Conservation (phyloP, 768 basidiomycete species). For the Sporobolomyces roseus region DNA sequence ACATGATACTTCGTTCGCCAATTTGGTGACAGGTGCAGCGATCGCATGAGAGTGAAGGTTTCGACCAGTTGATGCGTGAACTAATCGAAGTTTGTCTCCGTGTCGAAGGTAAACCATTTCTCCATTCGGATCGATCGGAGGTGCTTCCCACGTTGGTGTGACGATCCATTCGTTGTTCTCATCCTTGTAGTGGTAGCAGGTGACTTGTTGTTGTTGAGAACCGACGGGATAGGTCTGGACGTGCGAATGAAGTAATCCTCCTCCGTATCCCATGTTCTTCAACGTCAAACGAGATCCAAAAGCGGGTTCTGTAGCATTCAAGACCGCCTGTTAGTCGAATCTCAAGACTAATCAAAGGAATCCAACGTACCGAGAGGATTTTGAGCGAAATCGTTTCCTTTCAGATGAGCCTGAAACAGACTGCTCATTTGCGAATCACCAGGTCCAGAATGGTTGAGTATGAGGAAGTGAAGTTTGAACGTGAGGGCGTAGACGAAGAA, state of each 20-base stretch:
- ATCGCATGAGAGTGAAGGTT: slow-evolving; percentile 90
- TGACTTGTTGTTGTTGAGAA: slow-evolving; percentile 90
- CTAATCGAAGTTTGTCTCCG: slow-evolving; percentile 73
- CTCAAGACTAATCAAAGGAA: neutral
- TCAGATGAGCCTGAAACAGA: slow-evolving; percentile 91
- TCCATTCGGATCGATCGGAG: slow-evolving; percentile 62
- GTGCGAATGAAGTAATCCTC: slow-evolving; percentile 93
- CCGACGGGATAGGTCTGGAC: slow-evolving; percentile 91
- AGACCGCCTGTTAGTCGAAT: neutral
- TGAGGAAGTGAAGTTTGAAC: slow-evolving; percentile 94
- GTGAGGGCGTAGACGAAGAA: slow-evolving; percentile 86
- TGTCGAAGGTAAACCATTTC: slow-evolving; percentile 66
- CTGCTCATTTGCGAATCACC: slow-evolving; percentile 99
- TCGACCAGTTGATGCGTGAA: slow-evolving; percentile 74
- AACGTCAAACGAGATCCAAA: slow-evolving; percentile 84
- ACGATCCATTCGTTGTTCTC: slow-evolving; percentile 90
- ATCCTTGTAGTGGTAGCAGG: slow-evolving; percentile 99
- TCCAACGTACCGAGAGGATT: slow-evolving; percentile 69
- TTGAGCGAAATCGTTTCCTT: slow-evolving; percentile 85
- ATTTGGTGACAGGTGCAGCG: slow-evolving; percentile 80
- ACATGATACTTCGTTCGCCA: slow-evolving; percentile 84
- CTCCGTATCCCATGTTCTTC: slow-evolving; percentile 97
- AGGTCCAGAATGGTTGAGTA: slow-evolving; percentile 88
- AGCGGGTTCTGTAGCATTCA: slow-evolving; percentile 65
- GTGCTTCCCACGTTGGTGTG: slow-evolving; percentile 74